These are phyloP conservation scores for Corylus heterophylla DNA, from an alignment of 306 rosid species.

Conservation along the genomic window DNA sequence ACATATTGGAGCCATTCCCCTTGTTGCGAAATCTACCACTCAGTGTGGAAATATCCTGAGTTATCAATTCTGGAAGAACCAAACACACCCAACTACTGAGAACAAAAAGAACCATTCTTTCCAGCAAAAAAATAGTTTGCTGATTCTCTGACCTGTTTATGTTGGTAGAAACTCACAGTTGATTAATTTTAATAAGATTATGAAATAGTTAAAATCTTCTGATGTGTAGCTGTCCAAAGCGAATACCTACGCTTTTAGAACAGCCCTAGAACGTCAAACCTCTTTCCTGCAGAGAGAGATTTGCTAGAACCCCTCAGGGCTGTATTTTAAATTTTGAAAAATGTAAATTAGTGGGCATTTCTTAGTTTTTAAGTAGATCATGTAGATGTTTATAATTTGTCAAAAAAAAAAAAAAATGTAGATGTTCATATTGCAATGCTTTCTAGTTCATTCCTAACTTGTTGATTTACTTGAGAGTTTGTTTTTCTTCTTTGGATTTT, in stretches of 20 bases:
- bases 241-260: not conserved
- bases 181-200: not conserved
- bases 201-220: not conserved
- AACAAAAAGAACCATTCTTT: not conserved
- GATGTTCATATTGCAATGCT: not conserved
- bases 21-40: no score
- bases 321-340: not conserved
- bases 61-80: not conserved
- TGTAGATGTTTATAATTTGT: no score
- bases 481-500: slow-evolving; percentile 20
- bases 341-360: not conserved
- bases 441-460: not conserved
- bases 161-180: not conserved
- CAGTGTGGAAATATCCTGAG: no score
- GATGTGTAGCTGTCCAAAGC: not conserved
- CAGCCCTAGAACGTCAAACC: not conserved
- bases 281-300: not conserved
- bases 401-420: not conserved
- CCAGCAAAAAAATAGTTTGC: not conserved
- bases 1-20: no score
- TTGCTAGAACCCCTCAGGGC: not conserved
- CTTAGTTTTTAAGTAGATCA: no score
- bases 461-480: not conserved
- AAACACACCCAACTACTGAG: not conserved
- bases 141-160: not conserved